These are phyloP conservation scores for Fusarium protoensiforme DNA, from an alignment of 2,329 filamentous ascomycete species.

Conservation along the genomic window DNA sequence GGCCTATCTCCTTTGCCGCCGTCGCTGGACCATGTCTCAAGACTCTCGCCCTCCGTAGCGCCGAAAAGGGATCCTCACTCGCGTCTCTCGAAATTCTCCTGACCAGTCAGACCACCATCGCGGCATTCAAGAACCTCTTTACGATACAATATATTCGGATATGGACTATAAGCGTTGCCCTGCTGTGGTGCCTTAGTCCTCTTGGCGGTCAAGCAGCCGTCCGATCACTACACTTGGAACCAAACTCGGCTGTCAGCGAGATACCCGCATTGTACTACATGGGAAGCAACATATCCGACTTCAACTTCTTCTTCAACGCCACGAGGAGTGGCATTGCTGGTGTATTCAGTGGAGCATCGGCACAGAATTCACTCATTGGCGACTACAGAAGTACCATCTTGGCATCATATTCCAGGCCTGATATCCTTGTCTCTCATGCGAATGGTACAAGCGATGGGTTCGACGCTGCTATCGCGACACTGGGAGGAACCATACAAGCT, in stretches of 20 bases:
- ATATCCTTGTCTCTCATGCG: not conserved
- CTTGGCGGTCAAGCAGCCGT: conserved; percentile 5
- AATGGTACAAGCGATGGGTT: not conserved
- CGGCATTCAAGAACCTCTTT: not conserved
- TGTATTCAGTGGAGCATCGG: not conserved
- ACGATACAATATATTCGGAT: not conserved
- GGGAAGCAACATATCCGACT: not conserved
- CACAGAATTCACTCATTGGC: accelerated
- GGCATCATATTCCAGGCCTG: not conserved
- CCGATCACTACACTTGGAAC: not conserved
- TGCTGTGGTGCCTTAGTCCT: not conserved
- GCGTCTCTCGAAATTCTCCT: conserved; percentile 5
- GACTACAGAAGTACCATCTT: not conserved
- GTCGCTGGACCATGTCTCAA: not conserved
- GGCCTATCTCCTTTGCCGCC: conserved; percentile 20
- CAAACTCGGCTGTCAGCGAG: not conserved
- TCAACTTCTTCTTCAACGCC: not conserved
- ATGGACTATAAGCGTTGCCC: not conserved
- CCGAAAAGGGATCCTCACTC: not conserved
- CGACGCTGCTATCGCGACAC: accelerated
- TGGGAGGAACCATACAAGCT: not conserved
- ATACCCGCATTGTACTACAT: not conserved
- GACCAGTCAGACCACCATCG: not conserved
- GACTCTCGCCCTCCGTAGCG: not conserved
- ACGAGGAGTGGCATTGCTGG: accelerated